Percentiles rank a stretch among this genome's conserved stretches.
Evolutionary conservation across 768 basidiomycete genomes (phyloP).

Genomic region (Mycena rebaudengoi): DNA sequence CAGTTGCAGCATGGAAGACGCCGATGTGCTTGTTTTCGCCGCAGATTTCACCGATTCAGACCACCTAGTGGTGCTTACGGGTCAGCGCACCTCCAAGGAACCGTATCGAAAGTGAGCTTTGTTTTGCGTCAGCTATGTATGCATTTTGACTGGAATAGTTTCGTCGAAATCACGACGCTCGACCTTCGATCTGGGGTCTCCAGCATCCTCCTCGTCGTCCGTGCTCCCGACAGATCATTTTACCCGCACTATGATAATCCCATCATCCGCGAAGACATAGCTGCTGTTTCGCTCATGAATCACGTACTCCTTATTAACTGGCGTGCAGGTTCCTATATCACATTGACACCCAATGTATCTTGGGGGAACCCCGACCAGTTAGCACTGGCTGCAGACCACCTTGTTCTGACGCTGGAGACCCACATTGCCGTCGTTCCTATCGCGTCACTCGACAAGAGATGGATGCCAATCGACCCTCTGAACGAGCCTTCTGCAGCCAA

Average conservation of each 20-base stretch:
- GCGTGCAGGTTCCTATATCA: neutral
- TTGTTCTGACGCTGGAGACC: neutral
- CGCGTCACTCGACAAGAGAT: neutral
- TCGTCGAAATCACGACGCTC: neutral
- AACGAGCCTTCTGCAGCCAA: neutral
- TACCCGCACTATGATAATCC: too few species aligned
- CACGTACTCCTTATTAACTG: constrained; percentile 1
- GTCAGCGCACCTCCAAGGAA: neutral
- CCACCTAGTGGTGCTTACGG: neutral
- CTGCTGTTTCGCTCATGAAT: neutral
- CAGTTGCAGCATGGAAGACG: neutral
- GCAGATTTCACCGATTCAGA: neutral
- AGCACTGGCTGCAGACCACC: neutral
- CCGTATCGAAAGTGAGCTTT: neutral
- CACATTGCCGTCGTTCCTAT: neutral
- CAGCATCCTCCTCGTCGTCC: neutral
- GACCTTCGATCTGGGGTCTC: neutral
- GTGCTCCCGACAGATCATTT: too few species aligned
- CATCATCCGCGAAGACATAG: too few species aligned
- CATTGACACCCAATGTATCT: neutral
- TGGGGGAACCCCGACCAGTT: too few species aligned
- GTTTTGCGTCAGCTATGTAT: neutral
- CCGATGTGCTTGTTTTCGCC: neutral
- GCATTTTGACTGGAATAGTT: neutral
- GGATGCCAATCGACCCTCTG: neutral